phyloP scores from a whole-genome alignment of 192 early-diverging fungal species.

The Dispira parvispora region DNA sequence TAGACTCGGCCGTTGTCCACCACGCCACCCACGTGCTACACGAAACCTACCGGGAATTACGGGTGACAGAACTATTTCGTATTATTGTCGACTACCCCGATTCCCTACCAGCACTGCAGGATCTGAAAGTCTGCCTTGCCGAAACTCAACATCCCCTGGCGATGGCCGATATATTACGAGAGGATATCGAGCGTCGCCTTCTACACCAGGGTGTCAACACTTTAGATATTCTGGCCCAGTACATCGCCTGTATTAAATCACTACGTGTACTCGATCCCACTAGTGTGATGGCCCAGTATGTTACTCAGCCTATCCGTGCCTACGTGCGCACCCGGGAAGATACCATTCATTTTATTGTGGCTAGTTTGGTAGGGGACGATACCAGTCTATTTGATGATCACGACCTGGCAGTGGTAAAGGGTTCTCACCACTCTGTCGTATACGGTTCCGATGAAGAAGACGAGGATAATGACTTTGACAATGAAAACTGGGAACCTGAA shows the following conservation, averaged over 20 bases:
- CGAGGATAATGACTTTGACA: constrained; percentile 32
- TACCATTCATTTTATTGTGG: constrained; percentile 48
- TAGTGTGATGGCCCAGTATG: constrained; percentile 41
- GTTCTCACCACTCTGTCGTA: constrained; percentile 1
- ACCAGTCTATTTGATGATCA: constrained; percentile 34
- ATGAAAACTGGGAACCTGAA: constrained; percentile 41
- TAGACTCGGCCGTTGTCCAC: no score
- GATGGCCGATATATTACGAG: constrained; percentile 14
- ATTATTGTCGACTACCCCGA: constrained; percentile 59
- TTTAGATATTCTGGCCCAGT: constrained; percentile 46
- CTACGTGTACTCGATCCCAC: constrained; percentile 51
- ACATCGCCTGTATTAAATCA: constrained; percentile 50
- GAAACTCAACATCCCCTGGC: background rate
- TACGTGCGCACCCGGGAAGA: constrained; percentile 44
- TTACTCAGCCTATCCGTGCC: constrained; percentile 34
- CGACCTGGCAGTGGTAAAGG: background rate
- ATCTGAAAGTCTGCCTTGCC: constrained; percentile 32
- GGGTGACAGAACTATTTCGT: constrained; percentile 44
- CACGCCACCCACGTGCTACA: background rate
- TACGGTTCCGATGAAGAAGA: constrained; percentile 20
- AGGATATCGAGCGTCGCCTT: constrained; percentile 29
- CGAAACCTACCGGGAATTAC: background rate
- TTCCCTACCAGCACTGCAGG: constrained; percentile 38
- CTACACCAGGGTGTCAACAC: constrained; percentile 61
- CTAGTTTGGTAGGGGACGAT: constrained; percentile 43